These are phyloP conservation scores for Dendrostoma leiphaemia DNA, from an alignment of 2,329 filamentous ascomycete genomes.

Conservation along the genomic window DNA sequence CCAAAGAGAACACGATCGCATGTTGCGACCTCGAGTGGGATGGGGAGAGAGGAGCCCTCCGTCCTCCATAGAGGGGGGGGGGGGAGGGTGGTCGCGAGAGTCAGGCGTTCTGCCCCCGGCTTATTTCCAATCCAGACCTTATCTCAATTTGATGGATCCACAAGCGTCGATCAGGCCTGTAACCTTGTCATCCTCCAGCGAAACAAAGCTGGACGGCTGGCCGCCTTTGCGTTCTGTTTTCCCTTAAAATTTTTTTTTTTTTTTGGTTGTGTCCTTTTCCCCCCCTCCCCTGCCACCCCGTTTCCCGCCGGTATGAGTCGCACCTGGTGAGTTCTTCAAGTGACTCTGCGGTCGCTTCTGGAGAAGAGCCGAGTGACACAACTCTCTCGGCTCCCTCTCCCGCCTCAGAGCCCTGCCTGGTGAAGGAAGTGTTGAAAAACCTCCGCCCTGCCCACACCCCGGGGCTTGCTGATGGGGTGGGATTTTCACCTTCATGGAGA, in stretches of 20 bases:
- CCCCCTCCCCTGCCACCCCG: not conserved
- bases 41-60: too few species aligned
- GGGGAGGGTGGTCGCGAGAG: not conserved
- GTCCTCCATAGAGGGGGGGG: too few species aligned
- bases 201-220: constrained; percentile 6
- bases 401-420: not conserved
- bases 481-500: not conserved
- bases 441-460: constrained; percentile 1
- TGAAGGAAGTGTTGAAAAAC: constrained; percentile 4
- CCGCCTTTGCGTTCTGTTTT: not conserved
- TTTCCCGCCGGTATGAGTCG: not conserved
- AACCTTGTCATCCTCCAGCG: constrained; percentile 1
- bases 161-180: constrained; percentile 9
- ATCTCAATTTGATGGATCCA: constrained; percentile 16
- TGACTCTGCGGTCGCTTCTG: not conserved
- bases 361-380: constrained; percentile 14
- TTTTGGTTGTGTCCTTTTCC: too few species aligned
- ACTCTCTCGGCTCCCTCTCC: not conserved
- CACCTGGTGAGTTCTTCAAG: not conserved
- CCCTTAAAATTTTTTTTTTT: too few species aligned
- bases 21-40: too few species aligned
- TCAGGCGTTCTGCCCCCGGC: constrained; percentile 6
- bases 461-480: not conserved
- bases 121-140: constrained; percentile 15
- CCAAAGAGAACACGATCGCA: too few species aligned